phyloP scores from a whole-genome alignment of 306 rosid genomes.

The apple (Malus domestica) region ASM211411v1 NC_041799.1:41867001-41867500 shows the following conservation, averaged over 20 bases:
- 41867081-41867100: slow-evolving; percentile 34
- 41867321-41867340: slow-evolving; percentile 49
- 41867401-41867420: slow-evolving; percentile 4
- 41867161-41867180: slow-evolving; percentile 54
- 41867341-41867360: slow-evolving; percentile 29
- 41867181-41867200: slow-evolving; percentile 33
- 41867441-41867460: neutral
- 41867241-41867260: slow-evolving; percentile 15
- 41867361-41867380: neutral
- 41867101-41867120: slow-evolving; percentile 40
- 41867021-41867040: neutral
- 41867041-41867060: slow-evolving; percentile 5
- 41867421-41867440: slow-evolving; percentile 27
- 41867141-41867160: slow-evolving; percentile 39
- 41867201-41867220: slow-evolving; percentile 33
- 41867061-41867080: slow-evolving; percentile 1
- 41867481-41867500: no score
- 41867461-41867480: no score
- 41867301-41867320: slow-evolving; percentile 24
- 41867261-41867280: slow-evolving; percentile 33
- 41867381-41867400: neutral
- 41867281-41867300: slow-evolving; percentile 33
- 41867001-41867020: slow-evolving; percentile 13
- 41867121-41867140: slow-evolving; percentile 32
- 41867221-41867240: slow-evolving; percentile 39